Evolutionary conservation across 2,329 filamentous ascomycete species (phyloP), one percentile per base, ranked within the genome.

Genomic region (Parastagonospora nodorum): DNA sequence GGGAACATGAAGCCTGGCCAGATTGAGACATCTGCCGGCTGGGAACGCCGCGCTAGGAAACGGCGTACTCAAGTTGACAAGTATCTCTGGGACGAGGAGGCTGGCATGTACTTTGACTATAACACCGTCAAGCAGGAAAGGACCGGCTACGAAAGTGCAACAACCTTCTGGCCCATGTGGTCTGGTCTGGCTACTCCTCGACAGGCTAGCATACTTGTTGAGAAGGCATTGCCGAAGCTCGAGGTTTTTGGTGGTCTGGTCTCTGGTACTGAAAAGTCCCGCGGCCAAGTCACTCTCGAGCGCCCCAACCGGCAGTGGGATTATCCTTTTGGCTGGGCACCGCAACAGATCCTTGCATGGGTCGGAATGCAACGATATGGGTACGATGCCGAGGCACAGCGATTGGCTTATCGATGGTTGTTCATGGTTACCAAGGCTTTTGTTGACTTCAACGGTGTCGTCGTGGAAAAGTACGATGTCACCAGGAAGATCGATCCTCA

Each of bases 381-480:
- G 47, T 97, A 96, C 71, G 86, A 88, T 27, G 89, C 93, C 19
- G 92, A 97, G 55, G 92, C 92, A 1, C 89, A 96, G 76, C 82
- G 92, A 30, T 77, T 99, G 58, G 89, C 91, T 0, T 99, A 99
- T 76, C 92, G 94, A 75, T 99, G 94, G 94, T 78, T 97, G 45
- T 96, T 92, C 73, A 97, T 97, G 93, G 92, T 97, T 67, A 97
- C 91, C 51, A 97, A 96, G 76, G 92, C 94, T 0, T 97, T 97
- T 77, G 92, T 97, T 53, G 93, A 99, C 74, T 97, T 93, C 80
- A 97, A 97, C 70, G 94, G 94, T 33, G 92, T 97, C 8, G 93
- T 99, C 1, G 94, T 97, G 5, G 94, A 99, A 77, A 99, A 99
- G 78, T 99, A 99, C 78, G 90, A 99, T 75, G 94, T 99, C 53